Evolutionary conservation across 1,139 yeast genomes (phyloP).

Genomic region (Meyerozyma sp.): DNA sequence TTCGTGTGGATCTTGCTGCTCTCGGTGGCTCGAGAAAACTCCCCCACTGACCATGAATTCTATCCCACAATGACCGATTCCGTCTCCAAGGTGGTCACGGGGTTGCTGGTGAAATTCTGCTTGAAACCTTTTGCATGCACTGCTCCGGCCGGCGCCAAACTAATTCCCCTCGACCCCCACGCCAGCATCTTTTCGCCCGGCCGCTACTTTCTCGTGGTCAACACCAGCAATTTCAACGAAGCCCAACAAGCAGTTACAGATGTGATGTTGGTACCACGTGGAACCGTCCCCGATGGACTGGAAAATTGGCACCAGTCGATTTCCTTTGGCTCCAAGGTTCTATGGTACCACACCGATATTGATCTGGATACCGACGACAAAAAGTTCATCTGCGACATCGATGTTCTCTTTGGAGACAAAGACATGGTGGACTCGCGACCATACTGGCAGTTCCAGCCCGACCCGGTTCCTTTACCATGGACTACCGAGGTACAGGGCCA

Average conservation of each 20-base stretch:
- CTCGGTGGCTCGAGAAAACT: not conserved
- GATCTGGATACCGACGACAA: slow-evolving; percentile 4
- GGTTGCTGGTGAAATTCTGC: not conserved
- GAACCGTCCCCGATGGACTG: slow-evolving; percentile 1
- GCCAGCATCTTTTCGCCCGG: not conserved
- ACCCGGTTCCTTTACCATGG: slow-evolving; percentile 11
- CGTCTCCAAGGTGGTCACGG: not conserved
- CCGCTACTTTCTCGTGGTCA: slow-evolving; percentile 10
- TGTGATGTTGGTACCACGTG: slow-evolving; percentile 5
- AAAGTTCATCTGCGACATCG: slow-evolving; percentile 9
- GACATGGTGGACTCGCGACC: slow-evolving; percentile 11
- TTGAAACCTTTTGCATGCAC: not conserved
- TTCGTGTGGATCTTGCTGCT: not conserved
- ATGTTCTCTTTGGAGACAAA: slow-evolving; percentile 9
- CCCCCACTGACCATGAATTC: not conserved
- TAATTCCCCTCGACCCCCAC: not conserved
- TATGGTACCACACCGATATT: slow-evolving; percentile 1
- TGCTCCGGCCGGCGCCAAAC: not conserved
- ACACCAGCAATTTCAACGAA: slow-evolving; percentile 4
- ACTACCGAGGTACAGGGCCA: slow-evolving; percentile 10
- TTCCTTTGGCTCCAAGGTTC: slow-evolving; percentile 7
- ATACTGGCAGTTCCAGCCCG: slow-evolving; percentile 14
- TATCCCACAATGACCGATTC: not conserved
- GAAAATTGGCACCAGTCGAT: slow-evolving; percentile 3
- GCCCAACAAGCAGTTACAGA: slow-evolving; percentile 7